Base-by-base conservation (phyloP, 768 basidiomycete species). In the Hydnomerulius pinastri region DNA sequence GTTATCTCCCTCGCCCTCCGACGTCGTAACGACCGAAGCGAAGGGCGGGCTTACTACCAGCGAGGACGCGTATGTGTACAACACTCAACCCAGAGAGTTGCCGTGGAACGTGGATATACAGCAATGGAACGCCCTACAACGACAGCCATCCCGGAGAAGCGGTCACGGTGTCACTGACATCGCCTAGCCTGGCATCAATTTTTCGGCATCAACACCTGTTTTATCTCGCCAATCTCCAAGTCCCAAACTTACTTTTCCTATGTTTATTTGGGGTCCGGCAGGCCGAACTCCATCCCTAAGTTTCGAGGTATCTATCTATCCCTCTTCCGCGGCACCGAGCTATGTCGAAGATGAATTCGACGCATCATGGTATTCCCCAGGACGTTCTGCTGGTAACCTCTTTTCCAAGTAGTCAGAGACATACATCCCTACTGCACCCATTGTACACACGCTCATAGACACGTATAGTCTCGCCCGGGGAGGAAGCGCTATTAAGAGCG, bases 331-430 rank as follows among this genome's bases (percentile, higher is more conserved):
- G n/a, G n/a, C n/a, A n/a, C n/a, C n/a, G n/a, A 13, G 23, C 44
- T 45, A 36, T 15, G 18, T 10, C 29, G 46, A 20, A 25, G n/a
- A 36, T 21, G 38, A 15, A 18, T 27, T 27, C 25, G 45, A n/a
- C 6, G 15, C 7, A 11, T n/a, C 36, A 13, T 13, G 17, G 12
- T 13, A 17, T 36, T 40, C 3, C 24, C 27, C 29, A 21, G 49
- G 47, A 36, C 24, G 38, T 18, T 44, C 45, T 15, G 11, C 56
- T 8, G 47, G 77, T 64, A 73, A 48, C 17, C 62, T 69, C 48
- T 72, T 72, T 58, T 85, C 81, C 32, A 85, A 63, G 44, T 75
- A 73, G 58, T 82, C 73, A 32, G 83, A 82, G 35, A 77, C 55
- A 30, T 71, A 56, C 23, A 83, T 57, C 15, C 83, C 83, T 18